Evolutionary conservation across 2,329 filamentous ascomycete genomes (phyloP).

Genomic region (Raffaelea albimanens): DNA sequence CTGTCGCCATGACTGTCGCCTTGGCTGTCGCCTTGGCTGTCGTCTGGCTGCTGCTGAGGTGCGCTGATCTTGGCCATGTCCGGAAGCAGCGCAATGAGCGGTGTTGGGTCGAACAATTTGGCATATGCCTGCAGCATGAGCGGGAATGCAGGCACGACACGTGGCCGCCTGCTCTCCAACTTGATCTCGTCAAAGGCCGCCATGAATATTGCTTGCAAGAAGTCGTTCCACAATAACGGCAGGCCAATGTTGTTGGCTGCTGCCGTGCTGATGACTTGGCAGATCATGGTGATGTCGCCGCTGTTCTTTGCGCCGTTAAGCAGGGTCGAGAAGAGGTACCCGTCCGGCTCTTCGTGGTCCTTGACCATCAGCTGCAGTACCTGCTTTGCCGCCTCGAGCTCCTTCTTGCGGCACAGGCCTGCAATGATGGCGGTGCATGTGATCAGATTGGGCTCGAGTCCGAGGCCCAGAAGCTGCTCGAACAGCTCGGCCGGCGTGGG

Average conservation of each 20-base stretch:
- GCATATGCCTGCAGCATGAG: conserved; percentile 40
- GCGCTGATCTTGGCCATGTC: background rate
- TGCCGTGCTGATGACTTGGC: conserved; percentile 44
- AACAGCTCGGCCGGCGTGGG: conserved; percentile 45
- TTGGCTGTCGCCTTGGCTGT: too few species aligned
- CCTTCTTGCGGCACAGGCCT: conserved; percentile 58
- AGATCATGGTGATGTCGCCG: conserved; percentile 43
- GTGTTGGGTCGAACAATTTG: conserved; percentile 35
- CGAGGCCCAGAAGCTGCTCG: conserved; percentile 46
- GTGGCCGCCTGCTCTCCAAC: conserved; percentile 18
- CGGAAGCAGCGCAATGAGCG: conserved; percentile 31
- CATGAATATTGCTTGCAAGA: conserved; percentile 41
- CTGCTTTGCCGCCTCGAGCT: conserved; percentile 52
- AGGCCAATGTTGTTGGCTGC: conserved; percentile 34
- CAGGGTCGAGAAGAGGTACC: conserved; percentile 58
- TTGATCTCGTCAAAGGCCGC: conserved; percentile 30
- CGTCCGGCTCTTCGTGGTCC: conserved; percentile 53
- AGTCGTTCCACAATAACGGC: conserved; percentile 37
- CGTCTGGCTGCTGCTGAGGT: background rate
- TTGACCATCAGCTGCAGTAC: conserved; percentile 54
- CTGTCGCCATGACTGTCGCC: too few species aligned
- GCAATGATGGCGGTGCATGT: conserved; percentile 60
- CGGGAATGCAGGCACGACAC: conserved; percentile 29
- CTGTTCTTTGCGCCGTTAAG: conserved; percentile 59
- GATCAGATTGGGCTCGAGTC: conserved; percentile 52